Base-by-base conservation (phyloP, 129 eudicot species). In the Artemisia annua region DNA sequence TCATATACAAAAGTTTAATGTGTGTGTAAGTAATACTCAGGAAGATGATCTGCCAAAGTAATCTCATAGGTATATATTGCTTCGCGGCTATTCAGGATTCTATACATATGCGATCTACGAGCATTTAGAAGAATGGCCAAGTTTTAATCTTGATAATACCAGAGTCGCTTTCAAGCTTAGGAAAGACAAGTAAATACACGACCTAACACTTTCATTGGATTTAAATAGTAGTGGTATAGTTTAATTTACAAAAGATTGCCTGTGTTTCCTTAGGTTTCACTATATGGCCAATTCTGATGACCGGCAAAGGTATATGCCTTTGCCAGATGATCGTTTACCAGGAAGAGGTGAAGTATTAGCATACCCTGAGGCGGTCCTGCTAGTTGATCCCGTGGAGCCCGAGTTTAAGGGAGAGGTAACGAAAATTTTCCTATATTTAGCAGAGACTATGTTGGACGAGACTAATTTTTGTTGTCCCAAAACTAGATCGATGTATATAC, bases 31-130 rank as follows among this genome's bases (percentile, higher is more conserved):
- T 1, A 26, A 63, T 19, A 60, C 11, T 53, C 57, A 8, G 12
- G 52, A 35, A 1, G 16, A 22, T n/a, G 30, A 66, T 48, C 52
- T 12, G 62, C 48, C 24, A 67, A 15, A 7, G 60, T 73, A 26
- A 44, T 60, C 12, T 32, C n/a, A 2, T 63, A 88, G 95, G 91
- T 88, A 83, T 72, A 69, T 88, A 32, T 22, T 88, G 85, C 88
- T 88, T 72, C 90, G 83, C 14, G 91, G 88, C 48, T 85, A 83
- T 48, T 83, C 95, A 0, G 95, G 95, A 2, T 88, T 88, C 64
- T 88, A 88, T 62, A 80, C 95, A 0, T 88, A 88, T 74, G 88
- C 85, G 6, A 83, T 85, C 11, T 88, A 85, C 11, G 87, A 88
- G 59, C 91, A 83, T 70, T 19, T 82, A 69, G 81, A 74, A 58